phyloP scores from a whole-genome alignment of 352 stramenopile genomes.

The Peronospora destructor region DNA sequence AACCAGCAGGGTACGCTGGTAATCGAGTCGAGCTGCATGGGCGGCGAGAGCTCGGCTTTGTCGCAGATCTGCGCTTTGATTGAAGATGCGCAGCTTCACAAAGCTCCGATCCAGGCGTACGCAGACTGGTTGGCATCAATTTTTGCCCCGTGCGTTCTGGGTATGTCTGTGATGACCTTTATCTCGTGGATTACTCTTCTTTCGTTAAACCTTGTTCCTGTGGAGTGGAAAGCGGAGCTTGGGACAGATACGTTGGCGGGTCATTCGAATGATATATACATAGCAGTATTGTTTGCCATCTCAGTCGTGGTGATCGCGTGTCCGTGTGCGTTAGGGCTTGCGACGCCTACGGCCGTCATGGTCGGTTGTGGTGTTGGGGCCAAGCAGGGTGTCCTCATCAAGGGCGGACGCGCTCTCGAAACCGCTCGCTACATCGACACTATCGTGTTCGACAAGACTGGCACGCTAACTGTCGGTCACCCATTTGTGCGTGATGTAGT shows the following conservation, averaged over 20 bases:
- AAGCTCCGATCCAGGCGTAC: conserved; percentile 83
- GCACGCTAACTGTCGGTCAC: conserved; percentile 83
- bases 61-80: conserved; percentile 81
- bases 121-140: conserved; percentile 42
- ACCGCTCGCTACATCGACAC: conserved; percentile 78
- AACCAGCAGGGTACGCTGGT: conserved; percentile 81
- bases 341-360: conserved; percentile 83
- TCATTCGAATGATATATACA: conserved; percentile 66
- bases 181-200: conserved; percentile 14
- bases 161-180: conserved; percentile 15
- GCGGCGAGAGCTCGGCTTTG: conserved; percentile 58
- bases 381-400: conserved; percentile 86
- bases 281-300: conserved; percentile 80
- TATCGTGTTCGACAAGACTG: conserved; percentile 92
- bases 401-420: conserved; percentile 75
- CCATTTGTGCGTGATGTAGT: conserved; percentile 77
- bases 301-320: conserved; percentile 87
- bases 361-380: conserved; percentile 83
- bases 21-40: conserved; percentile 77
- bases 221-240: conserved; percentile 14
- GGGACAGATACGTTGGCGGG: conserved; percentile 30
- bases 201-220: conserved; percentile 10
- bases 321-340: conserved; percentile 75
- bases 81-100: conserved; percentile 82
- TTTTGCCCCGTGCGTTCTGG: conserved; percentile 26